Conservation (phyloP, 768 basidiomycete genomes). For the Leccinellum luteum region DNA sequence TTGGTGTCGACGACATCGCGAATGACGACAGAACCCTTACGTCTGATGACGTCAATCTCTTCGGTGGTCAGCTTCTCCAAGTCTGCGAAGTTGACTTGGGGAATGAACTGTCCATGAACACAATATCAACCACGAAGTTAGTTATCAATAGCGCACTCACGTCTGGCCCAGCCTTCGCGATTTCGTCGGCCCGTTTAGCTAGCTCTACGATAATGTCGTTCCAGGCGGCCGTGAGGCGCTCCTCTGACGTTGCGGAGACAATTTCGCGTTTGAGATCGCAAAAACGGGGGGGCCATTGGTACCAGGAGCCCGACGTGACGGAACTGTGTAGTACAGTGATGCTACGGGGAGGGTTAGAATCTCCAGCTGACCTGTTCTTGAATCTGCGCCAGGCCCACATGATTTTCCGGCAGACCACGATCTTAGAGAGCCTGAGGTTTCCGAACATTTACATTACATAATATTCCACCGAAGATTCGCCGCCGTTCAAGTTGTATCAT, state of each 20-base stretch:
- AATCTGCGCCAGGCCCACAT: not conserved
- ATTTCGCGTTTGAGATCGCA: conserved; percentile 57
- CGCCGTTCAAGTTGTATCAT: too few species aligned
- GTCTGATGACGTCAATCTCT: conserved; percentile 49
- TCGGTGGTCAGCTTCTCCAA: conserved; percentile 46
- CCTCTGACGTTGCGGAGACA: conserved; percentile 46
- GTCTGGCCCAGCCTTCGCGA: conserved; percentile 46
- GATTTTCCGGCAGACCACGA: too few species aligned
- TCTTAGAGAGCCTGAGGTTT: too few species aligned
- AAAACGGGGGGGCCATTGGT: conserved; percentile 41
- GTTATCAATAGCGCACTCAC: conserved; percentile 32
- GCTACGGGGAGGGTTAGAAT: not conserved
- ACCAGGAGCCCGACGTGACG: conserved; percentile 11
- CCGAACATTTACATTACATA: too few species aligned
- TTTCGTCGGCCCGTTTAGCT: conserved; percentile 40
- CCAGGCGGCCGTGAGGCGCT: conserved; percentile 54
- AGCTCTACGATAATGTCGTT: conserved; percentile 53
- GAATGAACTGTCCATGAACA: conserved; percentile 45
- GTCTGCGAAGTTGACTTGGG: conserved; percentile 58
- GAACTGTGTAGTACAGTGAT: not conserved
- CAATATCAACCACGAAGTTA: not conserved
- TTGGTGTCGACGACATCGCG: conserved; percentile 55
- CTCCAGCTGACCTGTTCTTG: conserved; percentile 6
- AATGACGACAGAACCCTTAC: conserved; percentile 60
- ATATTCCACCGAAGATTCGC: too few species aligned